Evolutionary conservation across 2,329 filamentous ascomycete genomes (phyloP).

Genomic region (Aspergillus brunneoviolaceus): DNA sequence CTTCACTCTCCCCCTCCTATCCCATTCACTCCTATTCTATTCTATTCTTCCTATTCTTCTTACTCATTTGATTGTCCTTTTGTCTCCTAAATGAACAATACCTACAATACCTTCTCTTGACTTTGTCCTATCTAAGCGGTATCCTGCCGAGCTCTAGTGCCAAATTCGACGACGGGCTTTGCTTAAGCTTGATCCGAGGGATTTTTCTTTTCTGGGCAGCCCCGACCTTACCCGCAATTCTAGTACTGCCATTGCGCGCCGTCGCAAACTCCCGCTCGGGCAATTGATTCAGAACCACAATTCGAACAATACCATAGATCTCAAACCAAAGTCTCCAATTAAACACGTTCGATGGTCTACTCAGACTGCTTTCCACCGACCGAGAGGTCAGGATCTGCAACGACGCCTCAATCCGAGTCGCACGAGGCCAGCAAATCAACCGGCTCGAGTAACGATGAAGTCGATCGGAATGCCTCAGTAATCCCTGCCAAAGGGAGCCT

Average conservation of each 20-base stretch:
- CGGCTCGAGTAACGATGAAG: slow-evolving; percentile 20
- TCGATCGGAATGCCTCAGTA: slow-evolving; percentile 13
- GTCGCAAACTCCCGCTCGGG: not conserved
- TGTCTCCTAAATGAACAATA: not conserved
- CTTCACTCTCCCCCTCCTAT: not conserved
- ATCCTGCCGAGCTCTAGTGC: not conserved
- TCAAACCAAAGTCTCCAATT: not conserved
- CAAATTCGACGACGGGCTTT: slow-evolving; percentile 12
- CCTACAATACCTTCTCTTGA: not conserved
- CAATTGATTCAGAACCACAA: not conserved
- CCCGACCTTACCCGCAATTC: slow-evolving; percentile 16
- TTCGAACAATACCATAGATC: not conserved
- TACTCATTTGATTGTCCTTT: not conserved
- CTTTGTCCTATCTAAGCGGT: not conserved
- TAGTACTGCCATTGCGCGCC: slow-evolving; percentile 2
- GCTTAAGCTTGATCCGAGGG: slow-evolving; percentile 15
- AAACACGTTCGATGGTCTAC: slow-evolving; percentile 26
- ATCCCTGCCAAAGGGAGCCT: slow-evolving; percentile 14
- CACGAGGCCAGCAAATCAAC: slow-evolving; percentile 20
- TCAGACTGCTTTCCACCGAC: slow-evolving; percentile 23
- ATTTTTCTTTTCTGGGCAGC: slow-evolving; percentile 10
- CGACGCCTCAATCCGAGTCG: slow-evolving; percentile 18
- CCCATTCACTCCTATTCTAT: not conserved
- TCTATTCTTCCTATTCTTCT: not conserved
- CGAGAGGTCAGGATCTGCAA: slow-evolving; percentile 24